Evolutionary conservation across 441 rosid genomes (phyloP).

Genomic region (Populus hybrid): DNA sequence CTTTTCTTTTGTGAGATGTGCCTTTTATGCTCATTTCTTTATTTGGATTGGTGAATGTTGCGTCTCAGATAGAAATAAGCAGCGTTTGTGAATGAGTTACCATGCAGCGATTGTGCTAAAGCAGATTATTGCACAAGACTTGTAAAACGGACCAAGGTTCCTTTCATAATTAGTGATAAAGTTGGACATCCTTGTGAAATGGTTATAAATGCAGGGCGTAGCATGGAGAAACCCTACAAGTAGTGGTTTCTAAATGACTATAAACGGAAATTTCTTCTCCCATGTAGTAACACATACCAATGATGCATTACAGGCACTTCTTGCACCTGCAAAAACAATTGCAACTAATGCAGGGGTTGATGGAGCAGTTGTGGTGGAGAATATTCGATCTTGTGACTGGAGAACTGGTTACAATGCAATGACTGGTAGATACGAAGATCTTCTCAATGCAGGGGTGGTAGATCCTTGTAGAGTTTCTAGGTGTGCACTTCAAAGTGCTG

Average conservation of each 20-base stretch:
- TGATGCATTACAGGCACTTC: conserved; percentile 53
- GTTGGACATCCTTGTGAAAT: not conserved
- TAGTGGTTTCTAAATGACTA: no score
- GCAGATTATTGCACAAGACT: no score
- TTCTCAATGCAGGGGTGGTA: conserved; percentile 50
- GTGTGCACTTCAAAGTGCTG: no score
- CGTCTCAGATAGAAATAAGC: not conserved
- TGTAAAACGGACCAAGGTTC: no score
- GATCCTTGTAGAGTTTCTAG: conserved; percentile 83
- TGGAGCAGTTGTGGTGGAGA: conserved; percentile 70
- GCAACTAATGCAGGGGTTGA: conserved; percentile 72
- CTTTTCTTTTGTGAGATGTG: no score
- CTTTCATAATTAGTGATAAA: no score
- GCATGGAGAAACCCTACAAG: no score
- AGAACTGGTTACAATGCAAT: conserved; percentile 71
- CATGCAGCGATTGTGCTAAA: not conserved
- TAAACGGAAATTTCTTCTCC: no score
- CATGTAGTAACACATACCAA: no score
- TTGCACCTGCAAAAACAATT: conserved; percentile 69
- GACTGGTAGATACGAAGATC: conserved; percentile 71
- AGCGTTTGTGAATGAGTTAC: not conserved
- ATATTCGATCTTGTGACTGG: conserved; percentile 53
- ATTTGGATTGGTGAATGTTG: no score
- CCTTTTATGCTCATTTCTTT: no score
- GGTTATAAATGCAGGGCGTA: not conserved